Conservation (phyloP, 169 alveolate species). For the Besnoitia besnoiti region DNA sequence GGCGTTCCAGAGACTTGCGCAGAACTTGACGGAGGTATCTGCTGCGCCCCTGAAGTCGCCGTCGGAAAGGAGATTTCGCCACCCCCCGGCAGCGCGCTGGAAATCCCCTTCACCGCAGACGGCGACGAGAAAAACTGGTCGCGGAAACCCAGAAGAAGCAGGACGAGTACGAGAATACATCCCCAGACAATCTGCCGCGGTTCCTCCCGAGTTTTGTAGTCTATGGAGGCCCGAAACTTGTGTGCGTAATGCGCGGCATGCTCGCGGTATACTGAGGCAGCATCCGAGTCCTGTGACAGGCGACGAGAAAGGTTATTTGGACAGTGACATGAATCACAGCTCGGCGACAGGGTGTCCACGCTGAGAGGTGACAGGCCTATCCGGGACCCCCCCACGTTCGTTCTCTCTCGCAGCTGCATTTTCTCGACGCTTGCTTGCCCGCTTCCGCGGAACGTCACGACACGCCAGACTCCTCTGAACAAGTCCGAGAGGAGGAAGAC, state of each 20-base stretch:
- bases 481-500: too few relatives aligned
- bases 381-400: background rate
- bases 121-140: background rate
- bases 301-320: background rate
- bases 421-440: too few relatives aligned
- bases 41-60: too few relatives aligned
- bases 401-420: background rate
- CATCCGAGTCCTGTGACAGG: background rate
- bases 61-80: too few relatives aligned
- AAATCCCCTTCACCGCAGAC: background rate
- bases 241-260: conserved; percentile 46
- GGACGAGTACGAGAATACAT: background rate
- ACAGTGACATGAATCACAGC: background rate
- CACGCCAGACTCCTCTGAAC: too few relatives aligned
- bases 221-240: conserved; percentile 42
- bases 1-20: too few relatives aligned
- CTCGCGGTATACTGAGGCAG: conserved; percentile 43
- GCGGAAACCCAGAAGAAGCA: conserved; percentile 24
- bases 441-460: too few relatives aligned
- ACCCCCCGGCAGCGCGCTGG: background rate
- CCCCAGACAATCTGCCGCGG: conserved; percentile 57
- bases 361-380: background rate
- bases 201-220: conserved; percentile 36
- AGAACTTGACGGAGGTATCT: too few relatives aligned
- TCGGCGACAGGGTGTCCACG: background rate